These are phyloP conservation scores for Chlorella sp. DNA, from an alignment of 139 green algal species.

Conservation along the genomic window DNA sequence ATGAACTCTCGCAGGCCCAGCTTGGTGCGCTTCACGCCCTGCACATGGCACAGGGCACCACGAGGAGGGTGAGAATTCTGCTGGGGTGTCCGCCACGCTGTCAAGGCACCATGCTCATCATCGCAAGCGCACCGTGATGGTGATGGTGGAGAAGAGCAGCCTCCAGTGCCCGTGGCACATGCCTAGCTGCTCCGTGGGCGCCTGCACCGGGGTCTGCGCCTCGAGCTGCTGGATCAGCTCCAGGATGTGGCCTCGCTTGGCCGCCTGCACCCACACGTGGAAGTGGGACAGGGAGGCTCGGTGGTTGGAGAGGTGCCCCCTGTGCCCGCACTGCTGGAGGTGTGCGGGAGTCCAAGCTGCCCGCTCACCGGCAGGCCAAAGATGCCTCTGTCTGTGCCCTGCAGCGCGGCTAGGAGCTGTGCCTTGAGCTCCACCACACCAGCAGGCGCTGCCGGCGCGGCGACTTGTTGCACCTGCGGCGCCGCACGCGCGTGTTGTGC, in stretches of 20 bases:
- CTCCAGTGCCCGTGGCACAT: constrained; percentile 54
- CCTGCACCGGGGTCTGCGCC: constrained; percentile 24
- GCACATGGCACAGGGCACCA: not conserved
- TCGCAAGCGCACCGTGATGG: constrained; percentile 65
- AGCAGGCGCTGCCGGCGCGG: not conserved
- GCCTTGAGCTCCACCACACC: constrained; percentile 18
- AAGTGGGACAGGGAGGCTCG: too few relatives aligned
- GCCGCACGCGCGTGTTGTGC: too few relatives aligned
- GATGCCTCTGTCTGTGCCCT: constrained; percentile 46
- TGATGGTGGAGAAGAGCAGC: constrained; percentile 77
- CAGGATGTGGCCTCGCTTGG: constrained; percentile 37
- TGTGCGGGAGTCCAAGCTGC: too few relatives aligned
- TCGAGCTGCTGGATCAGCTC: constrained; percentile 46
- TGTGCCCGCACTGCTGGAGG: not conserved
- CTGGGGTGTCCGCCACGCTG: too few relatives aligned
- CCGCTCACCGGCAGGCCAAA: constrained; percentile 26
- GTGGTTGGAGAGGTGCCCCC: too few relatives aligned
- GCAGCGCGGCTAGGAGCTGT: constrained; percentile 19
- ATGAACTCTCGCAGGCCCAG: constrained; percentile 76
- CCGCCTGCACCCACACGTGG: too few relatives aligned
- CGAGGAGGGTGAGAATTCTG: too few relatives aligned
- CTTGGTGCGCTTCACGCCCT: constrained; percentile 69
- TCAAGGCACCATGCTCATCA: too few relatives aligned
- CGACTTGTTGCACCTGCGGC: too few relatives aligned
- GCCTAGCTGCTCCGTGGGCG: constrained; percentile 35